Percentiles rank a stretch among this genome's conserved stretches.
These are phyloP conservation scores for Lanmaoa pseudosensibilis DNA, from an alignment of 768 basidiomycete genomes.

Conservation along the genomic window DNA sequence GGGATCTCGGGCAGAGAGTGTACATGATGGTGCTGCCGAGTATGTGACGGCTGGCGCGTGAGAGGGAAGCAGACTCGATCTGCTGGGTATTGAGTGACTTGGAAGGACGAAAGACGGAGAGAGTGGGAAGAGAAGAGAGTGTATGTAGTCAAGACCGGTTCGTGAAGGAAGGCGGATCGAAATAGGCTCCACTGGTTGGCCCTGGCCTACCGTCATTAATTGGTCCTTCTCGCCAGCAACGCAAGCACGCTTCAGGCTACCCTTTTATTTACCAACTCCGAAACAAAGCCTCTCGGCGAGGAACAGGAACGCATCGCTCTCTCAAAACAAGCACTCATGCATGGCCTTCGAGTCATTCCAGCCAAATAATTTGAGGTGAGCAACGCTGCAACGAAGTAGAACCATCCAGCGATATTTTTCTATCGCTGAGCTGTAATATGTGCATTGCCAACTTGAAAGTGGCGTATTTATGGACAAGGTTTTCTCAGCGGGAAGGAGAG, in stretches of 20 bases:
- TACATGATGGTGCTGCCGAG: slow-evolving; percentile 7
- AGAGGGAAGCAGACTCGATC: background rate
- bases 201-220: background rate
- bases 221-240: background rate
- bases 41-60: background rate
- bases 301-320: background rate
- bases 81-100: background rate
- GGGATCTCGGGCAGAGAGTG: background rate
- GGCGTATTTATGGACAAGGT: background rate
- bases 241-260: background rate
- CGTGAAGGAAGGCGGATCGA: slow-evolving; percentile 1
- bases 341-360: too few species aligned
- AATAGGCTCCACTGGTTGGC: background rate
- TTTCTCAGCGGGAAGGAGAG: background rate
- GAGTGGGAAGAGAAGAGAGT: background rate
- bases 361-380: background rate
- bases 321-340: background rate
- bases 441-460: background rate
- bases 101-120: background rate
- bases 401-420: background rate
- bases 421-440: background rate
- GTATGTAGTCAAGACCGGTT: slow-evolving; percentile 5
- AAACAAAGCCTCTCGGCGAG: background rate
- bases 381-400: background rate
- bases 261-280: slow-evolving; percentile 11